Conservation (phyloP, 768 basidiomycete species). For the Dioszegia hungarica region DNA sequence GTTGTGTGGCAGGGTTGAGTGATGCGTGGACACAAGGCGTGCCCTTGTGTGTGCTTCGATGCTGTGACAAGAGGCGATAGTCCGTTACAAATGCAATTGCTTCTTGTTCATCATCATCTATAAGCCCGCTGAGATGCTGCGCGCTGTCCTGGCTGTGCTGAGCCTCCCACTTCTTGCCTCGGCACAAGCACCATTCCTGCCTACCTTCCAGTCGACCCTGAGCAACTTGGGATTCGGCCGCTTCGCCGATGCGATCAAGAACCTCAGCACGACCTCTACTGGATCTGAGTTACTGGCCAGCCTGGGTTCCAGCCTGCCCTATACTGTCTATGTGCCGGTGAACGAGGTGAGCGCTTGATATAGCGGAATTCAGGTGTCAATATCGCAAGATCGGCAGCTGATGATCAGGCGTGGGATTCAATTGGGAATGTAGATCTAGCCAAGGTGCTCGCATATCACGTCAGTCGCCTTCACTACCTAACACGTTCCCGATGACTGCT, state of each 20-base stretch:
- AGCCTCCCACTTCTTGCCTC: too few species aligned
- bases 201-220: not conserved
- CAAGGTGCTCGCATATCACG: not conserved
- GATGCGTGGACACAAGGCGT: too few species aligned
- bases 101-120: too few species aligned
- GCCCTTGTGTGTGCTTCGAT: not conserved
- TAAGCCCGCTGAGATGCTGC: too few species aligned
- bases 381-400: not conserved
- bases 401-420: not conserved
- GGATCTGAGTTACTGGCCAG: not conserved
- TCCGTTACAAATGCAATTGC: too few species aligned
- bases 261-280: not conserved
- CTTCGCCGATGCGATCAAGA: not conserved
- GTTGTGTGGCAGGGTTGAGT: not conserved
- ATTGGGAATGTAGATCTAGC: not conserved
- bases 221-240: not conserved
- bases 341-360: not conserved
- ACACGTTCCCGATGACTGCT: not conserved
- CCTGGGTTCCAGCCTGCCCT: not conserved
- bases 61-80: not conserved
- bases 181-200: too few species aligned
- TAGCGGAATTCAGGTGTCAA: not conserved
- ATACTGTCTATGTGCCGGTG: not conserved
- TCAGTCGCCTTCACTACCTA: not conserved
- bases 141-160: too few species aligned